Evolutionary conservation across 306 rosid species (phyloP), one percentile per base, ranked within the genome.

Genomic region (Chamaecrista fasciculata): DNA sequence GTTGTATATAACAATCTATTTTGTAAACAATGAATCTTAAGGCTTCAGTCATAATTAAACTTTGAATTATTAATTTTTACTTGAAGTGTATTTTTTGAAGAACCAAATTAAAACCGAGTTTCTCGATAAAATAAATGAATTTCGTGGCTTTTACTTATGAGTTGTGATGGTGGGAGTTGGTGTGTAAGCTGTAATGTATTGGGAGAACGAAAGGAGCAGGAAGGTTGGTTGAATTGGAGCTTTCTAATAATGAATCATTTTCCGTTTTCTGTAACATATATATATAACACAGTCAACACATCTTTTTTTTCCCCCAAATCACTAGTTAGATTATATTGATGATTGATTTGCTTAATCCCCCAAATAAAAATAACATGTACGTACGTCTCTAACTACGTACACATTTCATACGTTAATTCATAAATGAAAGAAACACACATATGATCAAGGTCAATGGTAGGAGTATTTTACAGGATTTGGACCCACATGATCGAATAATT

Each of bases 131-230:
- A n/a, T n/a, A n/a, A n/a, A n/a, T n/a, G n/a, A 60, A 42, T 72
- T 79, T 78, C 72, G 73, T 85, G 67, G 74, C 78, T 85, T 82
- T 78, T 80, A 74, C 91, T 81, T 84, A 9, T 66, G 73, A 74
- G 53, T n/a, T n/a, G 2, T 71, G 75, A 76, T 60, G 76, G 77
- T 84, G 77, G 81, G 81, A 60, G 79, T 88, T 78, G 95, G 88
- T 75, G 73, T 44, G 58, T 66, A 58, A 80, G 51, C 71, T 58
- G 74, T 79, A 8, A 77, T 65, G 37, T 79, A 8, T 79, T 65
- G 37, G 81, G 84, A 75, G 77, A 73, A 76, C 24, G 71, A 81
- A 62, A 79, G 87, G 91, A 82, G 87, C n/a, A 80, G 84, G 72
- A 40, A 78, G 76, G 85, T 80, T 65, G 86, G 87, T 80, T 76